A percentile compares a stretch with the other conserved stretches of the same genome.
These are phyloP conservation scores for Scytalidium lignicola DNA, from an alignment of 2,329 filamentous ascomycete genomes.

Conservation along the genomic window DNA sequence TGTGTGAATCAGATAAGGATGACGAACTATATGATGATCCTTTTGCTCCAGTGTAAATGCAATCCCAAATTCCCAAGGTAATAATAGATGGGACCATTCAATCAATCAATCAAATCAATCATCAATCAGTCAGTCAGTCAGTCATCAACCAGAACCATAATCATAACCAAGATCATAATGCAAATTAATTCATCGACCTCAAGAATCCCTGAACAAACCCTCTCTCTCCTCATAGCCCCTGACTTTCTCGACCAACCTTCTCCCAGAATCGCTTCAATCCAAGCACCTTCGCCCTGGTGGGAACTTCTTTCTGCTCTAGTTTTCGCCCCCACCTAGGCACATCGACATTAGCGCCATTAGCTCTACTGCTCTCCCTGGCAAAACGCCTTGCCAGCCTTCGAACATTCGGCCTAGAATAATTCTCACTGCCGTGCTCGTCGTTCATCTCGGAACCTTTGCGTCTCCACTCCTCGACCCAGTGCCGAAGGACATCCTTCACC, in stretches of 20 bases:
- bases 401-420: slow-evolving; percentile 23
- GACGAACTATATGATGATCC: too few species aligned
- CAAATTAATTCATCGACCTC: too few species aligned
- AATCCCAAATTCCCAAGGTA: too few species aligned
- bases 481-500: slow-evolving; percentile 60
- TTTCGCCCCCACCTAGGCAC: slow-evolving; percentile 34
- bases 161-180: too few species aligned
- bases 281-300: slow-evolving; percentile 44
- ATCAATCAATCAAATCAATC: too few species aligned
- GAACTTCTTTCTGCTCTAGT: slow-evolving; percentile 37
- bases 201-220: too few species aligned
- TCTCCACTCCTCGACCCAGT: slow-evolving; percentile 51
- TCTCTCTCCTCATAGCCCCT: slow-evolving; percentile 5
- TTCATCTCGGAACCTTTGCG: slow-evolving; percentile 21
- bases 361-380: slow-evolving; percentile 20
- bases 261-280: slow-evolving; percentile 64
- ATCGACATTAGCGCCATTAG: slow-evolving; percentile 35
- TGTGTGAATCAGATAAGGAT: too few species aligned
- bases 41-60: too few species aligned
- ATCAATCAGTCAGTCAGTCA: too few species aligned
- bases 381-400: slow-evolving; percentile 35
- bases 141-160: too few species aligned
- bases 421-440: slow-evolving; percentile 6
- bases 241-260: slow-evolving; percentile 38
- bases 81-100: too few species aligned